Base-by-base conservation (phyloP, 1,284 basidiomycete species). In the Ustilago nuda region DNA sequence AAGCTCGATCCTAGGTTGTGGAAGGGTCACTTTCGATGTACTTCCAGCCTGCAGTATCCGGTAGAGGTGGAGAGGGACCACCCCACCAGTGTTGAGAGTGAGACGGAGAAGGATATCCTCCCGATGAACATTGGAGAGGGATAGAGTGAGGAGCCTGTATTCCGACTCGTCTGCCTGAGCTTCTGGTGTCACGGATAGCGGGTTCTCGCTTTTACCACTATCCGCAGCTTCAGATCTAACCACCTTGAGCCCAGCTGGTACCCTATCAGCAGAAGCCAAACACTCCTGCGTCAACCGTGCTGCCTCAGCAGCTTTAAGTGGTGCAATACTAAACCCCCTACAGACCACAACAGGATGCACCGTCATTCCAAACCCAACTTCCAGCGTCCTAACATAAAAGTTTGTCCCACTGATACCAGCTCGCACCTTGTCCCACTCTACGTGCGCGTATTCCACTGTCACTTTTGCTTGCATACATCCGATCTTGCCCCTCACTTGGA, bases 261-360 rank as follows among this genome's bases (percentile, higher is more conserved):
- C 51, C 32, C 63, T 37, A 32, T 76, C 73, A 12, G 50, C 33
- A 37, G 61, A 60, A n/a, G 66, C 41, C 89, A 88, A 78, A 90
- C 90, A 41, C 41, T 53, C 58, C 5, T 78, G 74, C 6, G 77
- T 76, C 41, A 81, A 55, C 12, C 78, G 27, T 30, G 70, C 71
- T 32, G 83, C 85, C 51, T 84, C 82, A 1, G 8, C 30, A 17
- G 72, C 61, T 13, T 36, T 51, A 45, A 78, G 23, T 5, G 72
- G 66, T 0, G 52, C 45, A 13, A 84, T 46, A 27, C 45, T 63
- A 45, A 87, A 56, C 19, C 64, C 64, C 8, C 66, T 62, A 80
- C 92, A 93, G 82, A 95, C 93, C 45, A 98, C 89, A 87, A 95
- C 95, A 72, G 94, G 92, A 83, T 95, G 95, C 2, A 98, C 95